phyloP scores from a whole-genome alignment of 345 rosid species.

The Excoecaria cochinchinensis region DNA sequence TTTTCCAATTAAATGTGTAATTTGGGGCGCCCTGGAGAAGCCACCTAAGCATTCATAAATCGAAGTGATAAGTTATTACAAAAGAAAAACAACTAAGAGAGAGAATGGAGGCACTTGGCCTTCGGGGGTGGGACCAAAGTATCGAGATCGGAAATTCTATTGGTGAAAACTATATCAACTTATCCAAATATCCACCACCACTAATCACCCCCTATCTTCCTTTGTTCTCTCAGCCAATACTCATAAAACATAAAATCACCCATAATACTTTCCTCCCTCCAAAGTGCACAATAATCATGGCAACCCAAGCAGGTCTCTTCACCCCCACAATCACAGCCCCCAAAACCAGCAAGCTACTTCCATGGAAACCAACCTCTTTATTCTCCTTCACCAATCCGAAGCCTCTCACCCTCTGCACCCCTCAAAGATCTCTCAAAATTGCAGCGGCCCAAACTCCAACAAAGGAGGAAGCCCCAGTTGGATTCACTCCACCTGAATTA shows the following conservation, averaged over 20 bases:
- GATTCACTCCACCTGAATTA: constrained; percentile 74
- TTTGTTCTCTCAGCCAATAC: too few relatives aligned
- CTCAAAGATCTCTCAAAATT: constrained; percentile 33
- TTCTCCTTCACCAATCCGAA: constrained; percentile 32
- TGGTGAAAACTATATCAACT: constrained; percentile 5
- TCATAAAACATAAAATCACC: not conserved
- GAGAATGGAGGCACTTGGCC: too few relatives aligned
- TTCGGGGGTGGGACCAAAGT: not conserved
- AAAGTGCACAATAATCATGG: constrained; percentile 38
- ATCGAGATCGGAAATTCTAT: constrained; percentile 3
- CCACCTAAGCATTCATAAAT: not conserved
- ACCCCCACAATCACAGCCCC: constrained; percentile 47
- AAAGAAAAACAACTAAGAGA: not conserved
- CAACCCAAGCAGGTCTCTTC: constrained; percentile 62
- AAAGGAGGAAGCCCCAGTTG: constrained; percentile 57
- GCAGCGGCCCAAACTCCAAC: constrained; percentile 33
- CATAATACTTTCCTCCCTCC: not conserved
- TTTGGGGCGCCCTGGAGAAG: not conserved
- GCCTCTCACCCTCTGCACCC: constrained; percentile 38
- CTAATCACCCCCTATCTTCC: too few relatives aligned
- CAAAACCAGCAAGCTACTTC: constrained; percentile 34
- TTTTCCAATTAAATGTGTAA: not conserved
- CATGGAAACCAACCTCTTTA: constrained; percentile 43
- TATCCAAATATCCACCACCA: not conserved
- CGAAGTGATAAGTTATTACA: not conserved